phyloP scores from a whole-genome alignment of 2,329 filamentous ascomycete species.

The Ceratocystis eucalypticola region DNA sequence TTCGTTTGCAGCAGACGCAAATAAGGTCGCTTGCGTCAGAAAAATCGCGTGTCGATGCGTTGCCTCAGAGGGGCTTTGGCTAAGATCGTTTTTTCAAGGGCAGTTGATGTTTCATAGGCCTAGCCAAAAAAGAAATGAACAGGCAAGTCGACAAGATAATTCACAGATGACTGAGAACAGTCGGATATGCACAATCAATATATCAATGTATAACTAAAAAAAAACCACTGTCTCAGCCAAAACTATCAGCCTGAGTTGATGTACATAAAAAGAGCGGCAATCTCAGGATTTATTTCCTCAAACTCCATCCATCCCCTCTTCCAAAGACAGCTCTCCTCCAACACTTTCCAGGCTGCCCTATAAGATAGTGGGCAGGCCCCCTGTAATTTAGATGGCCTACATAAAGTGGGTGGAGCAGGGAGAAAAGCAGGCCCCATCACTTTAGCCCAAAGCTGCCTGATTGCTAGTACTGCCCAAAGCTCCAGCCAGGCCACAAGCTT shows the following conservation, averaged over 20 bases:
- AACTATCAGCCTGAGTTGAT: not conserved
- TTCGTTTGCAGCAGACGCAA: conserved; percentile 3
- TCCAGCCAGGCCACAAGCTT: not conserved
- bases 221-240: not conserved
- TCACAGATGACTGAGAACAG: not conserved
- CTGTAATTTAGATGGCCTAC: not conserved
- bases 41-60: not conserved
- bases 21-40: conserved; percentile 7
- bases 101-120: conserved; percentile 1
- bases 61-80: not conserved
- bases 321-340: too few species aligned
- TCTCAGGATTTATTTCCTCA: not conserved
- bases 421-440: not conserved
- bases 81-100: conserved; percentile 1
- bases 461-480: conserved; percentile 1
- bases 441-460: conserved; percentile 9
- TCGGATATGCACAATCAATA: not conserved
- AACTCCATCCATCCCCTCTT: too few species aligned
- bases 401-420: not conserved
- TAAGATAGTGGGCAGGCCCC: not conserved
- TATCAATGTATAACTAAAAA: not conserved
- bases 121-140: conserved; percentile 4
- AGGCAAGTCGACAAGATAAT: not conserved
- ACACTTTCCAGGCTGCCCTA: not conserved
- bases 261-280: not conserved